These are phyloP conservation scores for Leccinum pseudoinsigne DNA, from an alignment of 1,284 basidiomycete genomes.

Conservation along the genomic window DNA sequence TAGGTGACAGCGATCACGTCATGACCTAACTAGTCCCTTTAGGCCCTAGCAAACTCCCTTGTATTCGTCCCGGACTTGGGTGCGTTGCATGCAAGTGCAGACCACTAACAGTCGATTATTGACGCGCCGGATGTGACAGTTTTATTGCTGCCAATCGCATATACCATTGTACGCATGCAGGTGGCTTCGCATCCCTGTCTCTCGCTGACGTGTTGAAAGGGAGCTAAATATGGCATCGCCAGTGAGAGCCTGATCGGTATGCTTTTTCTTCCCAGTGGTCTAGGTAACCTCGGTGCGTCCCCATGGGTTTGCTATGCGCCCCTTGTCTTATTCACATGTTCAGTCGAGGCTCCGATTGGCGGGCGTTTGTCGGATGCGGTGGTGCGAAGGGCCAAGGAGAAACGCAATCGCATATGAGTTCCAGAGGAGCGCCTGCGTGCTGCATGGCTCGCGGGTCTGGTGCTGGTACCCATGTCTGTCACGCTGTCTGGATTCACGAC, in stretches of 20 bases:
- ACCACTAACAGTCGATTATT: not conserved
- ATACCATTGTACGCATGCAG: constrained; percentile 35
- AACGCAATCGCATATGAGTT: constrained; percentile 48
- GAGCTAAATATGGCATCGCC: constrained; percentile 55
- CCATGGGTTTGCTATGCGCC: not conserved
- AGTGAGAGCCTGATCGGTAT: constrained; percentile 61
- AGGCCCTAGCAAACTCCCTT: constrained; percentile 44
- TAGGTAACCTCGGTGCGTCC: constrained; percentile 55
- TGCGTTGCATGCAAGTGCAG: constrained; percentile 32
- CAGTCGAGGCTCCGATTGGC: constrained; percentile 53
- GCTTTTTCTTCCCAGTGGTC: constrained; percentile 58
- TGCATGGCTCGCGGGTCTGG: constrained; percentile 42
- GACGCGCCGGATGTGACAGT: constrained; percentile 30
- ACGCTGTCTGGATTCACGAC: constrained; percentile 22
- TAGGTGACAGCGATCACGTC: not conserved
- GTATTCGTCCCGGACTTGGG: constrained; percentile 46
- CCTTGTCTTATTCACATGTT: not conserved
- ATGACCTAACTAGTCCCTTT: not conserved
- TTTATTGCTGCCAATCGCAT: constrained; percentile 36
- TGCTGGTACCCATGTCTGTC: constrained; percentile 40
- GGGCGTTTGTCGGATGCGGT: constrained; percentile 55
- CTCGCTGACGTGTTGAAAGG: constrained; percentile 35
- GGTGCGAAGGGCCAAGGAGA: constrained; percentile 46
- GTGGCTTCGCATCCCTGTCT: not conserved
- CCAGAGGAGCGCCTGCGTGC: constrained; percentile 64